These are phyloP conservation scores for Zalaria obscura DNA, from an alignment of 2,329 filamentous ascomycete genomes.

Conservation along the genomic window DNA sequence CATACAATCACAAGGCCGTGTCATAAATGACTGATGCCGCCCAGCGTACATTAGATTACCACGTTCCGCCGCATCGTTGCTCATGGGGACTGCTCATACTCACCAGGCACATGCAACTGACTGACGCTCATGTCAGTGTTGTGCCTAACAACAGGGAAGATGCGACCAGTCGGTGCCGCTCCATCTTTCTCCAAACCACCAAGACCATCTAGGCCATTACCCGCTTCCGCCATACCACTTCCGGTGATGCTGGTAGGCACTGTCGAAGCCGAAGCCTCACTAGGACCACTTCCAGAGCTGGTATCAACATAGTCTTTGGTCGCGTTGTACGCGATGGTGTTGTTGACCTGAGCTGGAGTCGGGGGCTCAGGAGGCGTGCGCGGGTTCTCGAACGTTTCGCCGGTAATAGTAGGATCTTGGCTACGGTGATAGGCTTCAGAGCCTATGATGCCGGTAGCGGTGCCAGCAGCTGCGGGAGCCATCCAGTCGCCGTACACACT, in stretches of 20 bases:
- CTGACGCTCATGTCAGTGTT: constrained; percentile 40
- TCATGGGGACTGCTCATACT: constrained; percentile 23
- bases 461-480: constrained; percentile 29
- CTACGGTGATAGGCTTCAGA: constrained; percentile 11
- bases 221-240: background rate
- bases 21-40: too few species aligned
- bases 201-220: constrained; percentile 4
- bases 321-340: too few species aligned
- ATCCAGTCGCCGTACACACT: constrained; percentile 38
- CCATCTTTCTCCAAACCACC: constrained; percentile 19
- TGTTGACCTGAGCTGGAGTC: too few species aligned
- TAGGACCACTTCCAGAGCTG: too few species aligned
- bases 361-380: too few species aligned
- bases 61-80: too few species aligned
- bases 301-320: too few species aligned
- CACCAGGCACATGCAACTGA: constrained; percentile 55
- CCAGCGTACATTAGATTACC: too few species aligned
- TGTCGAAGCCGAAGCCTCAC: too few species aligned
- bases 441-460: constrained; percentile 23
- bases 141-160: constrained; percentile 31
- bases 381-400: too few species aligned
- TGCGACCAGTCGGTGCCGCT: constrained; percentile 23
- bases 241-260: background rate
- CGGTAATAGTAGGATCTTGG: constrained; percentile 3
- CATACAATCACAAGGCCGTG: too few species aligned